These are phyloP conservation scores for Microbotryomycetes sp. DNA, from an alignment of 1,284 basidiomycete species.

Conservation along the genomic window DNA sequence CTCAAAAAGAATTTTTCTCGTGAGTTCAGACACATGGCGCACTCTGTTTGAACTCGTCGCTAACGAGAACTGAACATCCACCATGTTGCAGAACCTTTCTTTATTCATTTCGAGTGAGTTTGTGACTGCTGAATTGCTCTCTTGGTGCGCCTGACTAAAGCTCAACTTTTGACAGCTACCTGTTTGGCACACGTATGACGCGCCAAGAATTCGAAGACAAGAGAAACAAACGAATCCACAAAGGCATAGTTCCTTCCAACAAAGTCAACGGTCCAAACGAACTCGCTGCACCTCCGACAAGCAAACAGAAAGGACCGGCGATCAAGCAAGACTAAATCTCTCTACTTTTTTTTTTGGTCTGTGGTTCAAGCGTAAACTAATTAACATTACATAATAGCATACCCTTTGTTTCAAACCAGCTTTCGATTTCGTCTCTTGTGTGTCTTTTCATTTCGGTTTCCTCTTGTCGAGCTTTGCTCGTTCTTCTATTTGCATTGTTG, in stretches of 20 bases:
- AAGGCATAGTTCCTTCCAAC: neutral
- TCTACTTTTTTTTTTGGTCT: no score
- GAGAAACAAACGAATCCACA: conserved; percentile 13
- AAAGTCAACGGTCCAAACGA: conserved; percentile 29
- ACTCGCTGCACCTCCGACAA: conserved; percentile 21
- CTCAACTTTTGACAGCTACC: conserved; percentile 35
- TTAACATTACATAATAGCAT: no score
- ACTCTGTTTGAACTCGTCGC: conserved; percentile 49
- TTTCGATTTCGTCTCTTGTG: no score
- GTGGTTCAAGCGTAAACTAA: no score
- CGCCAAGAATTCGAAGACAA: conserved; percentile 38
- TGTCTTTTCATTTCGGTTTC: no score
- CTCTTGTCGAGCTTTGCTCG: no score
- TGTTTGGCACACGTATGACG: conserved; percentile 71
- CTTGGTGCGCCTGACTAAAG: neutral
- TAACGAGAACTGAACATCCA: conserved; percentile 33
- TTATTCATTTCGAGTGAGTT: conserved; percentile 67
- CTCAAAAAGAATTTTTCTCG: conserved; percentile 92
- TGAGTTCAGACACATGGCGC: conserved; percentile 70
- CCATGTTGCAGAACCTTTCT: conserved; percentile 37
- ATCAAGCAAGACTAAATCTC: conserved; percentile 23
- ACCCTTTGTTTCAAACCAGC: no score
- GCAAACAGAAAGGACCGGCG: conserved; percentile 9
- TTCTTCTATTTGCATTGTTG: no score
- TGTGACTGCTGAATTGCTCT: neutral